phyloP scores from a whole-genome alignment of 1,284 basidiomycete genomes.

The Ustilago hordei region DNA sequence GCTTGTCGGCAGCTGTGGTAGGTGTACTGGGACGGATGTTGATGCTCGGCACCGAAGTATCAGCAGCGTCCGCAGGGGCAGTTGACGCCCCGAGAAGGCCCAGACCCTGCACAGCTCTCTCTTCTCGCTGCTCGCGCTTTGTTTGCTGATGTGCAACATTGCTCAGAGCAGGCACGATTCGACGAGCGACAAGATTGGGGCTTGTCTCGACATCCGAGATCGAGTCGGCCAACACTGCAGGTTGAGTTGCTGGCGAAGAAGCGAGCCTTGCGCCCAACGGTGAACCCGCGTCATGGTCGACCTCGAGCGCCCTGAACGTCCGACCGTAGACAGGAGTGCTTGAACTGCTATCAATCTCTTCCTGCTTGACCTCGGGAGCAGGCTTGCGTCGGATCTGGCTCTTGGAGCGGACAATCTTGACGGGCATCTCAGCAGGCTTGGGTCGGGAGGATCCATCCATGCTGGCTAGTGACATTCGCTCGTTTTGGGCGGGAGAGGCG shows the following conservation, averaged over 20 bases:
- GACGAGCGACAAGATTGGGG: background rate
- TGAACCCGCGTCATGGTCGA: conserved; percentile 11
- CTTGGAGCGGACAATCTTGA: conserved; percentile 38
- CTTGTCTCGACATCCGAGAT: background rate
- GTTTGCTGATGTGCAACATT: background rate
- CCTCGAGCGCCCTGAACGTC: conserved; percentile 22
- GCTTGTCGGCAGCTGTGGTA: background rate
- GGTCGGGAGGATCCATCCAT: conserved; percentile 22
- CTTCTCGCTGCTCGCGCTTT: background rate
- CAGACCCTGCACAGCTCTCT: conserved; percentile 4
- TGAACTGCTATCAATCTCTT: conserved; percentile 44
- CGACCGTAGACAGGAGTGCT: conserved; percentile 34
- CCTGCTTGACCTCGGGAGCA: conserved; percentile 37
- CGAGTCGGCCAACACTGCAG: background rate
- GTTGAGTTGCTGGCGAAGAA: conserved; percentile 14
- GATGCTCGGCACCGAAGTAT: conserved; percentile 23
- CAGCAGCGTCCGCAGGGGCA: background rate
- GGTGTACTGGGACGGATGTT: conserved; percentile 30
- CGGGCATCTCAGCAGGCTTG: conserved; percentile 15
- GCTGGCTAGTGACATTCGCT: conserved; percentile 16
- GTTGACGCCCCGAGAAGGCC: conserved; percentile 18
- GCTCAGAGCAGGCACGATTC: background rate
- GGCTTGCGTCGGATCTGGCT: conserved; percentile 38
- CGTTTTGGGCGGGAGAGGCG: background rate
- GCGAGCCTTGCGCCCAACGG: conserved; percentile 30